These are phyloP conservation scores for Saraca asoca DNA, from an alignment of 331 rosid genomes.

Conservation along the genomic window DNA sequence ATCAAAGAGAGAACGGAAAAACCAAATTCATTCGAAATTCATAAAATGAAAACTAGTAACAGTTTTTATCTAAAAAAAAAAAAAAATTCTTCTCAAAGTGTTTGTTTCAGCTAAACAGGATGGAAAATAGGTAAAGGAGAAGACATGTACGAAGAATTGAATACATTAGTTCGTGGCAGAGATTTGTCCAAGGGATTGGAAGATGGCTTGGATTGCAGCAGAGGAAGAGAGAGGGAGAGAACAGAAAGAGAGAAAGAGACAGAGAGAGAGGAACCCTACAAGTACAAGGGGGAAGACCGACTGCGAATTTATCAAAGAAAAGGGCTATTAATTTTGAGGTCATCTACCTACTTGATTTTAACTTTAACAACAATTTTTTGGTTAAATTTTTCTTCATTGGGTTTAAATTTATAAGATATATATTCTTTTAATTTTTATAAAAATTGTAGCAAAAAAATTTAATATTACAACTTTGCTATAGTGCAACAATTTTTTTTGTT, in stretches of 20 bases:
- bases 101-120: constrained; percentile 39
- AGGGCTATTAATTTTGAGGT: constrained; percentile 19
- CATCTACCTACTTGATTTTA: constrained; percentile 1
- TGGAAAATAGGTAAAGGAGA: constrained; percentile 26
- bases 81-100: constrained; percentile 2
- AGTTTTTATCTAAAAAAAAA: neutral
- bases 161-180: constrained; percentile 26
- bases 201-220: constrained; percentile 38
- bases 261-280: constrained; percentile 61
- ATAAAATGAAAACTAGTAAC: constrained; percentile 26
- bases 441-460: no score
- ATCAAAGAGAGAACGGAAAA: constrained; percentile 26
- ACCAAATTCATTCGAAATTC: constrained; percentile 24
- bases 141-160: constrained; percentile 49
- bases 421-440: no score
- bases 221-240: neutral
- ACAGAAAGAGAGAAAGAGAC: neutral
- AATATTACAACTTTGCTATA: no score
- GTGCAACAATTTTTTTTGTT: no score
- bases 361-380: no score
- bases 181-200: constrained; percentile 11
- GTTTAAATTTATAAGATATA: no score
- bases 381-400: no score
- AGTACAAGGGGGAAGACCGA: constrained; percentile 55
- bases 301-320: constrained; percentile 34